phyloP scores from a whole-genome alignment of 2,329 filamentous ascomycete genomes.

The Whalleya microplaca region DNA sequence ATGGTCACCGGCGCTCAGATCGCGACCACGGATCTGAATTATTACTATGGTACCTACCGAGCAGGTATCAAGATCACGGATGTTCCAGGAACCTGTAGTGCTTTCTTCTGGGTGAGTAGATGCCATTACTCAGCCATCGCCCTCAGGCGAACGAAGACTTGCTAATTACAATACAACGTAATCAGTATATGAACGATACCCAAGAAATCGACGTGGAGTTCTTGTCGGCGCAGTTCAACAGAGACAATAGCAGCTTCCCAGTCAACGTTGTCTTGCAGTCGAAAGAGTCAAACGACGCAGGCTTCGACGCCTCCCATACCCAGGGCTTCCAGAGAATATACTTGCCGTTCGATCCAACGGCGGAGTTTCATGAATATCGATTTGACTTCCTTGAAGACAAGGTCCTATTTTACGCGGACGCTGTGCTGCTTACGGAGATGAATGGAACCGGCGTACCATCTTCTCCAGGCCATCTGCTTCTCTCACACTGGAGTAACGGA shows the following conservation, averaged over 20 bases:
- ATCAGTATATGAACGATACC: slow-evolving; percentile 76
- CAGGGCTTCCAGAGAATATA: slow-evolving; percentile 59
- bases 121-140: not conserved
- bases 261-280: slow-evolving; percentile 80
- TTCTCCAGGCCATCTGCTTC: slow-evolving; percentile 65
- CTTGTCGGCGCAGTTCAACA: slow-evolving; percentile 66
- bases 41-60: slow-evolving; percentile 72
- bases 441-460: slow-evolving; percentile 60
- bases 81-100: slow-evolving; percentile 70
- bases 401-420: slow-evolving; percentile 73
- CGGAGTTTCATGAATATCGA: slow-evolving; percentile 75
- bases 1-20: slow-evolving; percentile 68
- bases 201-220: slow-evolving; percentile 85
- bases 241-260: slow-evolving; percentile 53
- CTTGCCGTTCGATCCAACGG: slow-evolving; percentile 68
- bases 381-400: slow-evolving; percentile 70
- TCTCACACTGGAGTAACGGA: slow-evolving; percentile 81
- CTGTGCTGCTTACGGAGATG: slow-evolving; percentile 59
- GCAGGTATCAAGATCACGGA: slow-evolving; percentile 67
- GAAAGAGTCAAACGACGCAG: slow-evolving; percentile 56
- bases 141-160: not conserved
- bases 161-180: slow-evolving; percentile 3
- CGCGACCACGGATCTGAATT: slow-evolving; percentile 61
- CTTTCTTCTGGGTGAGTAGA: slow-evolving; percentile 74
- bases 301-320: slow-evolving; percentile 66